Evolutionary conservation across 306 rosid species (phyloP).

Genomic region (Lagenaria siceraria): DNA sequence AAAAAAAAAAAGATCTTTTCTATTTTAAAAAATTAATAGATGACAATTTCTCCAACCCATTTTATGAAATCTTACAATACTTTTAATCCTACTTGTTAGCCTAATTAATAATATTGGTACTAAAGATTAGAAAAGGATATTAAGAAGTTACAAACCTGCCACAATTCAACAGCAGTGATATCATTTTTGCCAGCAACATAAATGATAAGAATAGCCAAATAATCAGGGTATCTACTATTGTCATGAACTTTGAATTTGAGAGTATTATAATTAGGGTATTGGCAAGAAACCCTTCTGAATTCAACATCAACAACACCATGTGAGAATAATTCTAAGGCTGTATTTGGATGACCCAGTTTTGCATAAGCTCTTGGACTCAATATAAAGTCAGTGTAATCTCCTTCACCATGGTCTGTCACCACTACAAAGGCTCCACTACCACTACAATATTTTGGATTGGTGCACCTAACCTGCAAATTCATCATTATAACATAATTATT

Average conservation of each 20-base stretch:
- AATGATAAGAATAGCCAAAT: slow-evolving; percentile 37
- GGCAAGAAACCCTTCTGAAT: slow-evolving; percentile 43
- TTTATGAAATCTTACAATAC: too few species aligned
- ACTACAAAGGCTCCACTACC: slow-evolving; percentile 24
- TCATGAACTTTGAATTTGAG: slow-evolving; percentile 37
- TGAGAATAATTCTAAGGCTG: slow-evolving; percentile 15
- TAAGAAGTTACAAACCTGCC: slow-evolving; percentile 17
- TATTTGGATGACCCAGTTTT: slow-evolving; percentile 19
- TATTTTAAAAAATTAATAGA: too few species aligned
- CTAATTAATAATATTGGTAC: too few species aligned
- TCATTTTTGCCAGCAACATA: slow-evolving; percentile 46
- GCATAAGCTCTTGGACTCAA: slow-evolving; percentile 29
- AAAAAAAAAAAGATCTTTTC: too few species aligned
- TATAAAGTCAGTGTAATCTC: slow-evolving; percentile 44
- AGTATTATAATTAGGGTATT: slow-evolving; percentile 23
- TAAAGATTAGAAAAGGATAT: too few species aligned
- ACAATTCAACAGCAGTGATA: slow-evolving; percentile 37
- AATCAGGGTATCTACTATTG: slow-evolving; percentile 42
- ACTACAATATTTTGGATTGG: slow-evolving; percentile 19
- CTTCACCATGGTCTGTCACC: slow-evolving; percentile 49
- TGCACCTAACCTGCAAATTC: slow-evolving; percentile 44
- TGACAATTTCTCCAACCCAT: too few species aligned
- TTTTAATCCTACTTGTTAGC: too few species aligned
- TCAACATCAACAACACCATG: slow-evolving; percentile 40
- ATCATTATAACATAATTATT: background rate